Base-by-base conservation (phyloP, 805 yeast species). In the Metschnikowia similis region DNA sequence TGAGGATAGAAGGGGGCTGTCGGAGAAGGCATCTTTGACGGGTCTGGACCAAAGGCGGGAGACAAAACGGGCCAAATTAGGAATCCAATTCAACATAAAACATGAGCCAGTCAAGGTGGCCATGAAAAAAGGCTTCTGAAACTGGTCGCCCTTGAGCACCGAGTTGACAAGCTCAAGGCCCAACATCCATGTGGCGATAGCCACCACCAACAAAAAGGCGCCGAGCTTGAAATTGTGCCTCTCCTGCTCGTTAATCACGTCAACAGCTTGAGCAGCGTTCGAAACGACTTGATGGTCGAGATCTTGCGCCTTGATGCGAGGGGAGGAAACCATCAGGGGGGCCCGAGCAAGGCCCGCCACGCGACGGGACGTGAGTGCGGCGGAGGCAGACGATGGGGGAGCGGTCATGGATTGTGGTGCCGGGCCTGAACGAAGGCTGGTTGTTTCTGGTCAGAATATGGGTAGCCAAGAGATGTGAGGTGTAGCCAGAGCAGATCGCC, bases 91-190 rank as follows among this genome's bases (percentile, higher is more conserved):
- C n/a, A 79, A 53, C 36, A 62, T 52, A 49, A 79, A 80, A 42
- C 76, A 74, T 2, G 74, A 61, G 0, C 83, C 83, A n/a, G 77
- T 73, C 35, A 77, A 55, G 37, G 74, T 70, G 0, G 82, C 69
- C 44, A 77, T 67, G 54, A 80, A 64, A 35, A 73, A 61, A 4
- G 84, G 84, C 51, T 79, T 81, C 34, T 66, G 69, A 56, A 72
- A 80, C 10, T 69, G 71, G 26, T 70, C 76, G 29, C 74, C 75
- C 51, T 80, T 80, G 51, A 79, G 62, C n/a, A 77, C 75, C 4
- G 66, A 59, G 52, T 77, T 80, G 41, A 76, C 76, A 53, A 79
- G 52, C 53, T 79, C 82, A 16, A 76, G 64, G 0, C 82, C 80
- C 3, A 70, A 48, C 35, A 80, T 70, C 82, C 83, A 79, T 0